A percentile compares a stretch with the other conserved stretches of the same genome.
Evolutionary conservation across 345 rosid genomes (phyloP).

Genomic region (Diplotaxis tenuifolia): DNA sequence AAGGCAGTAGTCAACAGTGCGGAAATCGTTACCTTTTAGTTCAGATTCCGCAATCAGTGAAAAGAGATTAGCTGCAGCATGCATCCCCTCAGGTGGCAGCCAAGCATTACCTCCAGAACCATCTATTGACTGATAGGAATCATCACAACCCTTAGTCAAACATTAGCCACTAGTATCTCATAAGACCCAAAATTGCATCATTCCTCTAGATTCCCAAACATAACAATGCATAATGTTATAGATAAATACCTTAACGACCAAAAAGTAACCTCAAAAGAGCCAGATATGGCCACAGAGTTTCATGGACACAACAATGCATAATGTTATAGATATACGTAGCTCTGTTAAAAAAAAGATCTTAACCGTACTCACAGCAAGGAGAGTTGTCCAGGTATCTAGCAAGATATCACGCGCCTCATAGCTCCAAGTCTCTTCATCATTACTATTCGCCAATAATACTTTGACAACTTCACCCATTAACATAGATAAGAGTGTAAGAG

Average conservation of each 20-base stretch:
- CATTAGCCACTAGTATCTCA: slow-evolving; percentile 17
- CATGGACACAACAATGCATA: slow-evolving; percentile 16
- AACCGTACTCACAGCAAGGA: slow-evolving; percentile 63
- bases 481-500: slow-evolving; percentile 68
- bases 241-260: slow-evolving; percentile 3
- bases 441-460: slow-evolving; percentile 54
- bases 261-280: slow-evolving; percentile 10
- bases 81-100: slow-evolving; percentile 80
- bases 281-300: slow-evolving; percentile 19
- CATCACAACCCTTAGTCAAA: slow-evolving; percentile 31
- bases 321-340: slow-evolving; percentile 10
- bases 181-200: slow-evolving; percentile 6
- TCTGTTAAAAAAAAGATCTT: slow-evolving; percentile 5
- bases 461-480: slow-evolving; percentile 91
- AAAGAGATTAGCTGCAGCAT: slow-evolving; percentile 78
- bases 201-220: slow-evolving; percentile 18
- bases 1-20: slow-evolving; percentile 2
- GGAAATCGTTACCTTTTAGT: slow-evolving; percentile 56
- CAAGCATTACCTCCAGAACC: slow-evolving; percentile 48
- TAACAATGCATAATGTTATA: slow-evolving; percentile 6
- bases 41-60: slow-evolving; percentile 75
- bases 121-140: slow-evolving; percentile 59
- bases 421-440: slow-evolving; percentile 88
- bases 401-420: slow-evolving; percentile 96
- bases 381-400: slow-evolving; percentile 84